A percentile compares a stretch with the other conserved stretches of the same genome.
phyloP scores from a whole-genome alignment of 2,329 filamentous ascomycete genomes.

The Acephala macrosclerotiorum region DNA sequence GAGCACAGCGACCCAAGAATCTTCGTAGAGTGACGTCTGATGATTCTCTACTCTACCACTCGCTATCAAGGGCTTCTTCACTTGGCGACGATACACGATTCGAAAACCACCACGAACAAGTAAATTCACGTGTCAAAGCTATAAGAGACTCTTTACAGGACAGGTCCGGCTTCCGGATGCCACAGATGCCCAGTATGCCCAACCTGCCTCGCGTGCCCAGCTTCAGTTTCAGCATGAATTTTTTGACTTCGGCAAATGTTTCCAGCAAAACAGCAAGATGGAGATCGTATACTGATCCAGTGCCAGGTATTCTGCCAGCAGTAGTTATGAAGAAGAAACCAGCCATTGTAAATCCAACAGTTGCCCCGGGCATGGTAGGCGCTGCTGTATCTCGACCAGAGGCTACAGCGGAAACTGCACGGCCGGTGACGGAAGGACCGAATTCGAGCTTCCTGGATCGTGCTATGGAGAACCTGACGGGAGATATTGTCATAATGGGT shows the following conservation, averaged over 20 bases:
- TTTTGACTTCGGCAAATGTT: slow-evolving; percentile 37
- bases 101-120: slow-evolving; percentile 80
- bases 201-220: slow-evolving; percentile 50
- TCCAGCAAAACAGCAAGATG: slow-evolving; percentile 29
- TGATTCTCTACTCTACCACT: slow-evolving; percentile 79
- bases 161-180: slow-evolving; percentile 76
- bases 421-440: slow-evolving; percentile 52
- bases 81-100: slow-evolving; percentile 86
- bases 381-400: slow-evolving; percentile 30
- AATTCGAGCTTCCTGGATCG: slow-evolving; percentile 48
- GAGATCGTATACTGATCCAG: slow-evolving; percentile 39
- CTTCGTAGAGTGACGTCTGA: slow-evolving; percentile 75
- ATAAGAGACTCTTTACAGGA: slow-evolving; percentile 89
- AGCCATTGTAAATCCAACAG: slow-evolving; percentile 24
- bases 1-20: slow-evolving; percentile 24
- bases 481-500: slow-evolving; percentile 87
- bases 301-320: slow-evolving; percentile 39
- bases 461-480: slow-evolving; percentile 73
- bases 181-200: slow-evolving; percentile 61
- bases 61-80: slow-evolving; percentile 79
- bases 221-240: slow-evolving; percentile 48
- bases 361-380: slow-evolving; percentile 32
- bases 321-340: slow-evolving; percentile 34
- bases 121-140: slow-evolving; percentile 89
- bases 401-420: slow-evolving; percentile 24